Percentiles rank a stretch among this genome's conserved stretches.
phyloP scores from a whole-genome alignment of 2,329 filamentous ascomycete genomes.

The Aspergillus versicolor region DNA sequence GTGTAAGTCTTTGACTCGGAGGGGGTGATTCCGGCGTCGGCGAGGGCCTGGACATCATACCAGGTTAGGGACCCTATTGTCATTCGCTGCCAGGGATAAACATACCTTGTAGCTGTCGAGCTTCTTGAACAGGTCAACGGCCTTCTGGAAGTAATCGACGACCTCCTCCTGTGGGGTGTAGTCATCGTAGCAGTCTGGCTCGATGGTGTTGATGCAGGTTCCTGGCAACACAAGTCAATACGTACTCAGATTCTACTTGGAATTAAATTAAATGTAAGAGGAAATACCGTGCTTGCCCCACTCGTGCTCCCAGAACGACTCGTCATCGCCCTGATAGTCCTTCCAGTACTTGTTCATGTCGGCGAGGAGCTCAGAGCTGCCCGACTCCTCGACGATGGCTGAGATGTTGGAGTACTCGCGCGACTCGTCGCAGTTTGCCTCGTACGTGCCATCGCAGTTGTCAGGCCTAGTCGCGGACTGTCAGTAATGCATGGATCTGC shows the following conservation, averaged over 20 bases:
- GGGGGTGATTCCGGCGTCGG: conserved; percentile 56
- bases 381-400: conserved; percentile 52
- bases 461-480: conserved; percentile 39
- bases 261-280: not conserved
- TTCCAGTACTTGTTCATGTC: conserved; percentile 65
- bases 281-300: conserved; percentile 64
- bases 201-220: conserved; percentile 69
- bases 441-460: conserved; percentile 59
- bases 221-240: conserved; percentile 24
- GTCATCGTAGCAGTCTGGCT: conserved; percentile 62
- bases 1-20: conserved; percentile 52
- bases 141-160: conserved; percentile 56
- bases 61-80: no score
- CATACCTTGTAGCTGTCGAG: conserved; percentile 55
- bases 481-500: not conserved
- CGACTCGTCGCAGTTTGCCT: conserved; percentile 54
- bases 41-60: conserved; percentile 43
- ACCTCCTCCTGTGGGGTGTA: conserved; percentile 58
- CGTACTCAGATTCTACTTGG: no score
- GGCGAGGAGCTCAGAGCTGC: conserved; percentile 50
- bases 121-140: conserved; percentile 56
- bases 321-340: conserved; percentile 54
- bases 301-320: conserved; percentile 68
- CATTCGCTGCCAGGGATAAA: not conserved
- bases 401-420: conserved; percentile 60